Percentiles rank a stretch among this genome's conserved stretches.
Conservation (phyloP, 2,329 filamentous ascomycete species). For the Alternaria incomplexa region DNA sequence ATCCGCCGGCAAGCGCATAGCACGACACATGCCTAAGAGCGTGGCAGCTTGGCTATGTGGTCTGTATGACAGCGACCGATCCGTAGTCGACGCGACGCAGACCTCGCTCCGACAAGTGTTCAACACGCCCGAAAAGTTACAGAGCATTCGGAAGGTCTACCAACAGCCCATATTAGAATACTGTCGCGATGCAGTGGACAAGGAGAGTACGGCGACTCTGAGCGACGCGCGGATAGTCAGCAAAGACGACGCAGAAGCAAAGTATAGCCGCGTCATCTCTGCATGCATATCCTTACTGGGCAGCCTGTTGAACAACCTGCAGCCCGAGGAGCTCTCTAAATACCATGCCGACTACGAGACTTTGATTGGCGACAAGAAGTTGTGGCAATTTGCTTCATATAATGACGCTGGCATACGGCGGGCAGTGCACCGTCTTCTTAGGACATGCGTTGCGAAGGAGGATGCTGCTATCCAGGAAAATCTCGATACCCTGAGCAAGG, state of each 20-base stretch:
- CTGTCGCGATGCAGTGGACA: constrained; percentile 74
- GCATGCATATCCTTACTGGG: constrained; percentile 63
- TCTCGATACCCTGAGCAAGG: constrained; percentile 65
- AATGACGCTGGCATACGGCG: constrained; percentile 64
- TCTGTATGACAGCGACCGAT: constrained; percentile 82
- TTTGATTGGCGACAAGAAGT: constrained; percentile 67
- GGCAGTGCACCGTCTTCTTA: constrained; percentile 63
- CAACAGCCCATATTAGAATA: constrained; percentile 82
- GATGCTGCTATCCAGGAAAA: constrained; percentile 47
- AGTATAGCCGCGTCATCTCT: constrained; percentile 80
- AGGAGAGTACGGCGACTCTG: constrained; percentile 79
- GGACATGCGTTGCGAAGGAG: constrained; percentile 58
- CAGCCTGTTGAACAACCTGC: constrained; percentile 57
- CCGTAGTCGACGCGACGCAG: constrained; percentile 75
- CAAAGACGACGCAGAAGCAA: constrained; percentile 82
- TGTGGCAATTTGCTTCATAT: constrained; percentile 66
- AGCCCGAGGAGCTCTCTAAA: constrained; percentile 63
- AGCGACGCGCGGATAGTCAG: constrained; percentile 89
- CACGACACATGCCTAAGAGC: constrained; percentile 75
- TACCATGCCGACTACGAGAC: constrained; percentile 67
- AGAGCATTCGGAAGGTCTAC: constrained; percentile 79
- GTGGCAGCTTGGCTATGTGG: constrained; percentile 92
- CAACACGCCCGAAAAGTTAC: constrained; percentile 77
- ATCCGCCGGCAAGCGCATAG: constrained; percentile 78
- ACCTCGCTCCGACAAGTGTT: constrained; percentile 80